These are phyloP conservation scores for Malus hybrid DNA, from an alignment of 331 rosid genomes.

Conservation along the genomic window DNA sequence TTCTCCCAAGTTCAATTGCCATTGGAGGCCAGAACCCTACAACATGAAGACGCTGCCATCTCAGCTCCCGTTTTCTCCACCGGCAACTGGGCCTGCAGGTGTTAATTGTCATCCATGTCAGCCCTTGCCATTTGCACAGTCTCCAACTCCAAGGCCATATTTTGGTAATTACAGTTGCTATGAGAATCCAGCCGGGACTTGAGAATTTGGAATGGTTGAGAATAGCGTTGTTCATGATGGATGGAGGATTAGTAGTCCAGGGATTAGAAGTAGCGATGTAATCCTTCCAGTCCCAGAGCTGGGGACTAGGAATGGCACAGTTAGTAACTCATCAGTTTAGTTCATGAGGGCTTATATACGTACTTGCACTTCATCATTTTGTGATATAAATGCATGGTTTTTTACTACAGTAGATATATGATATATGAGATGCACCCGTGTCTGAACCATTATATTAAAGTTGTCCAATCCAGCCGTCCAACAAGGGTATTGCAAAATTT, in stretches of 20 bases:
- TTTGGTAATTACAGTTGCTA: background rate
- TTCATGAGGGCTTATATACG: background rate
- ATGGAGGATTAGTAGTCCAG: constrained; percentile 1
- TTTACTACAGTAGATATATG: background rate
- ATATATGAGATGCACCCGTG: background rate
- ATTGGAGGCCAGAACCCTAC: background rate
- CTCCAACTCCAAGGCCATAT: background rate
- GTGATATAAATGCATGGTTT: background rate
- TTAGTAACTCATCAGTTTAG: background rate
- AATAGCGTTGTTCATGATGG: background rate
- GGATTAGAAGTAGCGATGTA: background rate
- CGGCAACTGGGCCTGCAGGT: background rate
- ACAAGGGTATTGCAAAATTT: too few relatives aligned
- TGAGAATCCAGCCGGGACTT: background rate
- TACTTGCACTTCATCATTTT: background rate
- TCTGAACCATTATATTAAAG: too few relatives aligned
- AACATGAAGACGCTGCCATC: background rate
- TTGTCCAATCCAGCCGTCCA: too few relatives aligned
- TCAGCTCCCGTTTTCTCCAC: background rate
- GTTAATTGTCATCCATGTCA: background rate
- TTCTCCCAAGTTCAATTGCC: background rate
- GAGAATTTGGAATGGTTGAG: background rate
- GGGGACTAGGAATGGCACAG: background rate
- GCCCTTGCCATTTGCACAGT: background rate
- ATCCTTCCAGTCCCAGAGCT: background rate